phyloP scores from a whole-genome alignment of 306 rosid genomes.

The Boehmeria nivea region DNA sequence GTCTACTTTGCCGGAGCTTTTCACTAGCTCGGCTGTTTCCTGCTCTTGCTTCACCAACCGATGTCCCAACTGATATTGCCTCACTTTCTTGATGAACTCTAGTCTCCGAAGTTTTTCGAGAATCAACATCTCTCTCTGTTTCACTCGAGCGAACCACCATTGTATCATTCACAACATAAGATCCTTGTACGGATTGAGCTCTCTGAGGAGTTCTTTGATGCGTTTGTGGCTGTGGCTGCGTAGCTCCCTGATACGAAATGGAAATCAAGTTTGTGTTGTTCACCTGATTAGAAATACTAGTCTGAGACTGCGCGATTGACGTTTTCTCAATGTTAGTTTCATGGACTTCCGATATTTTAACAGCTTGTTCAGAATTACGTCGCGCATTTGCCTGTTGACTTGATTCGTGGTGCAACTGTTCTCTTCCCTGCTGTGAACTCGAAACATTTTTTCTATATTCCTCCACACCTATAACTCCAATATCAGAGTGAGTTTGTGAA shows the following conservation, averaged over 20 bases:
- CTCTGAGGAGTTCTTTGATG: slow-evolving; percentile 39
- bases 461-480: slow-evolving; percentile 26
- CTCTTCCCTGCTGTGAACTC: slow-evolving; percentile 38
- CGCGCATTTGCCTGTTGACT: slow-evolving; percentile 31
- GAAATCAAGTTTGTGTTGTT: slow-evolving; percentile 28
- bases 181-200: slow-evolving; percentile 41
- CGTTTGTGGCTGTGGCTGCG: slow-evolving; percentile 15
- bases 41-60: slow-evolving; percentile 36
- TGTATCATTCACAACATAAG: slow-evolving; percentile 28
- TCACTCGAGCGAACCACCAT: slow-evolving; percentile 36
- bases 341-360: slow-evolving; percentile 40
- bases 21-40: slow-evolving; percentile 46
- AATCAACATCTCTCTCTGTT: slow-evolving; percentile 29
- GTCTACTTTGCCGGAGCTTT: slow-evolving; percentile 29
- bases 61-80: slow-evolving; percentile 27
- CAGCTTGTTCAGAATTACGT: slow-evolving; percentile 40
- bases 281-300: slow-evolving; percentile 34
- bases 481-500: slow-evolving; percentile 24
- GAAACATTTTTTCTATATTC: slow-evolving; percentile 27
- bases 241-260: slow-evolving; percentile 26
- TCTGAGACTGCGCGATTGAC: slow-evolving; percentile 32
- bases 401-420: slow-evolving; percentile 33
- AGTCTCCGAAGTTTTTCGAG: slow-evolving; percentile 35
- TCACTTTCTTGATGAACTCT: slow-evolving; percentile 34
- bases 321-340: slow-evolving; percentile 29